phyloP scores from a whole-genome alignment of 148 eudicot genomes.

The Vaccinium darrowii region DNA sequence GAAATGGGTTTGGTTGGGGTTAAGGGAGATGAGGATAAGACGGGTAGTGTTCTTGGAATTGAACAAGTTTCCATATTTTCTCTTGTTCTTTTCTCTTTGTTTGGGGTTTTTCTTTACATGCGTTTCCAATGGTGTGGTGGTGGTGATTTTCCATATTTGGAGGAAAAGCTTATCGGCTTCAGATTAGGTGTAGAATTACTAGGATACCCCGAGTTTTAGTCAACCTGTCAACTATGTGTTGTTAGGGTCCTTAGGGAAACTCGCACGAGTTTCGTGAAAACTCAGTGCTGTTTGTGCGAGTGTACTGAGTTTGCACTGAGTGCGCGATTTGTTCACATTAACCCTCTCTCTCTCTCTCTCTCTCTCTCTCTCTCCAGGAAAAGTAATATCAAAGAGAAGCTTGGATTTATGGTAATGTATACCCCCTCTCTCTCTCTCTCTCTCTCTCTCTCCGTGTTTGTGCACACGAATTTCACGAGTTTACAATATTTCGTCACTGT shows the following conservation, averaged over 20 bases:
- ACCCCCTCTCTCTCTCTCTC: background rate
- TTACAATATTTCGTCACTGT: background rate
- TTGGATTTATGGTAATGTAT: background rate
- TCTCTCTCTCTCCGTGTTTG: background rate
- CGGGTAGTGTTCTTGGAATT: conserved; percentile 24
- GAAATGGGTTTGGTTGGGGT: conserved; percentile 26
- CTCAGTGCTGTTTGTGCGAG: too few relatives aligned
- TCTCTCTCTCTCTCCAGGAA: too few relatives aligned
- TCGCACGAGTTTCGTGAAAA: too few relatives aligned
- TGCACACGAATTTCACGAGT: background rate
- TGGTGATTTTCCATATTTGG: background rate
- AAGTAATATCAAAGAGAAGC: background rate
- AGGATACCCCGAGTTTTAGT: conserved; percentile 20
- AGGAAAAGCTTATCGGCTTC: conserved; percentile 29
- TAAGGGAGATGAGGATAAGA: conserved; percentile 14
- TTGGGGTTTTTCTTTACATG: conserved; percentile 15
- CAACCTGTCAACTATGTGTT: background rate
- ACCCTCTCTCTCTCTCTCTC: too few relatives aligned
- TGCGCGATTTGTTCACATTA: too few relatives aligned
- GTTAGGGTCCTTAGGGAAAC: too few relatives aligned
- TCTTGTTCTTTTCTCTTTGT: background rate
- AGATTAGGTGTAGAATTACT: conserved; percentile 15
- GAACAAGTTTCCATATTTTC: conserved; percentile 33
- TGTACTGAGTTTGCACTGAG: too few relatives aligned
- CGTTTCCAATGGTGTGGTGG: conserved; percentile 28